Conservation (phyloP, 345 rosid species). For the Anastatica hierochuntica region DNA sequence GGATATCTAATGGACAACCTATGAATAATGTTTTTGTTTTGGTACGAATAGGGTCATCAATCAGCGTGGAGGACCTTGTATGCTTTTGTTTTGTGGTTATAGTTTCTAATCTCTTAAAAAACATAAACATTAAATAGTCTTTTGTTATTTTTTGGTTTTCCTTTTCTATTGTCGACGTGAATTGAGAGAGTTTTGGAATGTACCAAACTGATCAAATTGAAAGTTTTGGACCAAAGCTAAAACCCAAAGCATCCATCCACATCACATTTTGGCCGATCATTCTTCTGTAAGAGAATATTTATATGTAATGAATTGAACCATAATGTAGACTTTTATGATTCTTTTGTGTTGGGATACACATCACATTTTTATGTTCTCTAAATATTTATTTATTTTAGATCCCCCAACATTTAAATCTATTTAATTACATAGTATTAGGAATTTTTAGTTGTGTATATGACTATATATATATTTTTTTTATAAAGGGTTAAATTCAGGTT, state of each 20-base stretch:
- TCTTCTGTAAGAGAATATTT: not conserved
- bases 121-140: slow-evolving; percentile 3
- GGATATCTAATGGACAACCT: too few relatives aligned
- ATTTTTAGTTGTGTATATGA: not conserved
- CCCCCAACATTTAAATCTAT: not conserved
- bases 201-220: slow-evolving; percentile 8
- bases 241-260: slow-evolving; percentile 14
- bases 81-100: not conserved
- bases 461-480: too few relatives aligned
- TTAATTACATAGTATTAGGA: slow-evolving; percentile 3
- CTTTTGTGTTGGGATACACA: slow-evolving; percentile 14
- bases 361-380: slow-evolving; percentile 11
- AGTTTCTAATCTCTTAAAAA: not conserved
- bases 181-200: slow-evolving; percentile 13
- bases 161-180: slow-evolving; percentile 20
- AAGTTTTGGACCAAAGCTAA: slow-evolving; percentile 21
- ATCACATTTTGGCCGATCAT: slow-evolving; percentile 20
- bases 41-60: slow-evolving; percentile 3
- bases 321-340: slow-evolving; percentile 15
- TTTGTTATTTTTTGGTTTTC: slow-evolving; percentile 14
- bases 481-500: too few relatives aligned
- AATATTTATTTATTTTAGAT: not conserved
- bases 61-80: not conserved
- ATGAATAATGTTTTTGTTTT: too few relatives aligned
- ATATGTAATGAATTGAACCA: not conserved